Percentiles rank a stretch among this genome's conserved stretches.
These are phyloP conservation scores for Puya raimondii DNA, from an alignment of 176 grass and related monocot species.

Conservation along the genomic window DNA sequence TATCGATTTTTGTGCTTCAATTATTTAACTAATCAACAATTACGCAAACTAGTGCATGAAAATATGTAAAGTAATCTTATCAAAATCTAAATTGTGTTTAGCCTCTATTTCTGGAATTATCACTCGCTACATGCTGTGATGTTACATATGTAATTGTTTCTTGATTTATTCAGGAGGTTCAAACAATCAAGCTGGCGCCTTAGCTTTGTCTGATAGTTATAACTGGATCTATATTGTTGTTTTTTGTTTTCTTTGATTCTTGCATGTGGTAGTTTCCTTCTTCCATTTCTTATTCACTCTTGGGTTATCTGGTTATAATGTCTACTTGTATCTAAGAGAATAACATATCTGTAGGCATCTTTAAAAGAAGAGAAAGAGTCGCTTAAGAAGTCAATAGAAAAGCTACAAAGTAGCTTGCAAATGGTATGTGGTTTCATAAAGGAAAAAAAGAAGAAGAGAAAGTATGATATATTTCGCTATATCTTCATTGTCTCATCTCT, in stretches of 20 bases:
- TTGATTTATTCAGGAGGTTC: too few species aligned
- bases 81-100: too few species aligned
- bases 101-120: too few species aligned
- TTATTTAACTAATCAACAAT: too few species aligned
- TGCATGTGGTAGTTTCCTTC: not conserved
- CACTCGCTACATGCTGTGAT: too few species aligned
- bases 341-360: constrained; percentile 40
- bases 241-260: not conserved
- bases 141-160: too few species aligned
- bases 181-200: too few species aligned
- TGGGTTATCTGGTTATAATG: not conserved
- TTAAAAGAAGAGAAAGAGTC: constrained; percentile 69
- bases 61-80: too few species aligned
- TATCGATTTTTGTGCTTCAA: too few species aligned
- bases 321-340: not conserved
- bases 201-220: not conserved
- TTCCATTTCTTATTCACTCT: not conserved
- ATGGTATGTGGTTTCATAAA: constrained; percentile 46
- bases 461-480: constrained; percentile 4
- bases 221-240: not conserved
- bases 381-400: constrained; percentile 68
- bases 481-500: not conserved
- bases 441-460: constrained; percentile 18
- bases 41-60: too few species aligned
- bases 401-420: constrained; percentile 87